Conservation (phyloP, 1,139 yeast genomes). For the Debaryomycetaceae sp. region DNA sequence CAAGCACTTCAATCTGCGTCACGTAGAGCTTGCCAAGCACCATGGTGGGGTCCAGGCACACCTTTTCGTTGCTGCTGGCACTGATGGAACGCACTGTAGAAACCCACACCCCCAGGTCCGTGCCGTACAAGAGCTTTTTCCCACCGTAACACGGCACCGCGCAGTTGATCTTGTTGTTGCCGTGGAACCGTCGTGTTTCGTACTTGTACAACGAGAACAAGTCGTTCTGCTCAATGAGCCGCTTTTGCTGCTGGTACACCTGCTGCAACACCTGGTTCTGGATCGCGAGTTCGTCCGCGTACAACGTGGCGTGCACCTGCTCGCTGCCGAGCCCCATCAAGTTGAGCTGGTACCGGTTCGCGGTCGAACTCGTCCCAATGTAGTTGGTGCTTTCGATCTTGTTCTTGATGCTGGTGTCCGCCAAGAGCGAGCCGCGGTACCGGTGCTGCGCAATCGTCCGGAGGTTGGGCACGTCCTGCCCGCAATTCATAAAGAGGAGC, state of each 20-base stretch:
- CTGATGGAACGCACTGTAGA: conserved; percentile 46
- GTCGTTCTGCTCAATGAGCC: conserved; percentile 61
- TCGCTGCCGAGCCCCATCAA: conserved; percentile 35
- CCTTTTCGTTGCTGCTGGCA: conserved; percentile 33
- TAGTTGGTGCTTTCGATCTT: conserved; percentile 19
- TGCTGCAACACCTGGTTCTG: conserved; percentile 77
- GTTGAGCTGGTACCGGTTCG: conserved; percentile 35
- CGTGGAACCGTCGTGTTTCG: conserved; percentile 62
- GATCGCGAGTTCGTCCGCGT: conserved; percentile 44
- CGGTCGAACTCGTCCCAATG: conserved; percentile 10
- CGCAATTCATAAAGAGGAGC: conserved; percentile 61
- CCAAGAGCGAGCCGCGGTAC: conserved; percentile 26
- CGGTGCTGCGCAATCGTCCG: conserved; percentile 33
- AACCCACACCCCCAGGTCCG: conserved; percentile 84
- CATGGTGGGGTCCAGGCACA: conserved; percentile 66
- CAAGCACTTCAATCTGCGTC: conserved; percentile 83
- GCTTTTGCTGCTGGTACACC: conserved; percentile 68
- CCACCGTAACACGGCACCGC: conserved; percentile 96
- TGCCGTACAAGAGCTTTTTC: conserved; percentile 78
- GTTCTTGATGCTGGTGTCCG: conserved; percentile 25
- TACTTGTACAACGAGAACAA: conserved; percentile 69
- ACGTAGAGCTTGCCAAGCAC: conserved; percentile 69
- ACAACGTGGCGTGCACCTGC: conserved; percentile 33
- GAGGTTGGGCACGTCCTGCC: conserved; percentile 64
- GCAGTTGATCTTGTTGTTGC: conserved; percentile 73